Base-by-base conservation (phyloP, 257 asterid species). In the Ocimum tenuiflorum region DNA sequence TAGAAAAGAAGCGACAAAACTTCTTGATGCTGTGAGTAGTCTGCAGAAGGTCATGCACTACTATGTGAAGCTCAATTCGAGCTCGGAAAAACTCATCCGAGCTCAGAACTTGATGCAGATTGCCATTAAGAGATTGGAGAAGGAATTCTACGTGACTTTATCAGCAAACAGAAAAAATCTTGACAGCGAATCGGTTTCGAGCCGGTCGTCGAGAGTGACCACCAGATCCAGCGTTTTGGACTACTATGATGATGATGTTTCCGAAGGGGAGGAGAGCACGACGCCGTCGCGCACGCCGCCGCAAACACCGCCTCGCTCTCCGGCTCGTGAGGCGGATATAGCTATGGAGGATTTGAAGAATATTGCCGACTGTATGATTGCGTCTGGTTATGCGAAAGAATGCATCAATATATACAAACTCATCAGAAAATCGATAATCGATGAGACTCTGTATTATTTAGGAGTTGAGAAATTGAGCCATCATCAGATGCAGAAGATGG, bases 281-380 rank as follows among this genome's bases (percentile, higher is more conserved):
- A 69, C 71, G 57, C 57, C 80, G n/a, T 15, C 75, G 1, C 75
- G 72, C 0, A 63, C 82, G 0, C 74, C 80, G 66, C 70, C 81
- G 0, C 76, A 58, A 0, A 55, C 54, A 0, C 64, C 62, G 3
- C 24, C 62, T 7, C 35, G 65, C 0, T 66, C 77, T 2, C 78
- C 80, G 66, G 72, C 76, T 17, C 66, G 77, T 12, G 65, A 60
- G 38, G 36, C 75, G 17, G 88, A 77, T 47, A 11, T 72, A 18
- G 88, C 80, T 0, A 67, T 82, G 80, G 73, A 68, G 52, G 86
- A 80, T 73, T 72, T 91, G 70, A 80, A 69, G 77, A 73, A 58
- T 7, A 88, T 91, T 2, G 96, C 98, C 0, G 88, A 85, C 23
- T 80, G 88, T 61, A 87, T 90, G 97, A 84, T 86, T 41, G 71